phyloP scores from a whole-genome alignment of 2,329 filamentous ascomycete species.

The Byssochlamys sp. region DNA sequence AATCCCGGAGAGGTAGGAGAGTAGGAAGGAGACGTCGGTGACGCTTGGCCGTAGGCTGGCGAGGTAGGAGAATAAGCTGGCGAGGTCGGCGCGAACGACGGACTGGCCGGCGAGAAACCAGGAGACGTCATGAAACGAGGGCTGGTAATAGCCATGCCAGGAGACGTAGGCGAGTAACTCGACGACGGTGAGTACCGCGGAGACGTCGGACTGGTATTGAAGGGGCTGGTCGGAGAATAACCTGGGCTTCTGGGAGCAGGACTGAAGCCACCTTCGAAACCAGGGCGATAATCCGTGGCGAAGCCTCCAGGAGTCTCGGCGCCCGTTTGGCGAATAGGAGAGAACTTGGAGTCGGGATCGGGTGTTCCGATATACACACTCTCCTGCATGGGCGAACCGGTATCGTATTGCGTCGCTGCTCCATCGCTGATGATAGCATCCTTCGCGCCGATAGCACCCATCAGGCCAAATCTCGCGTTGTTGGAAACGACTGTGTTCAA shows the following conservation, averaged over 20 bases:
- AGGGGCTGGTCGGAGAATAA: conserved; percentile 63
- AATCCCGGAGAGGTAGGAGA: conserved; percentile 48
- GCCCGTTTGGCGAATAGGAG: conserved; percentile 64
- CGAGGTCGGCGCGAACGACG: conserved; percentile 45
- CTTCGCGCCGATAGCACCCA: conserved; percentile 69
- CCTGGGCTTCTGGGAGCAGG: conserved; percentile 59
- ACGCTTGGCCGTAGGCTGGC: conserved; percentile 57
- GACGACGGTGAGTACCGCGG: conserved; percentile 54
- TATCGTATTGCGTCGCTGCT: conserved; percentile 87
- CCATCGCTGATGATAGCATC: conserved; percentile 63
- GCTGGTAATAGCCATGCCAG: conserved; percentile 50
- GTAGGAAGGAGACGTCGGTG: conserved; percentile 49
- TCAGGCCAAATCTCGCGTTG: conserved; percentile 74
- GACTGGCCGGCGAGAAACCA: conserved; percentile 46
- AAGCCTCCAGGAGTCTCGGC: conserved; percentile 49
- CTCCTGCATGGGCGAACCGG: conserved; percentile 54
- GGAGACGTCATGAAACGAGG: conserved; percentile 47
- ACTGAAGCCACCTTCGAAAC: conserved; percentile 58
- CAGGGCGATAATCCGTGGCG: conserved; percentile 57
- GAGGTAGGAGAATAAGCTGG: conserved; percentile 71
- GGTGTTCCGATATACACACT: conserved; percentile 53
- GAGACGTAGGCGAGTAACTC: conserved; percentile 66
- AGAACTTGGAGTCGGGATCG: conserved; percentile 55
- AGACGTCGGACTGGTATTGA: conserved; percentile 62
- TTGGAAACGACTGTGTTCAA: conserved; percentile 88